Base-by-base conservation (phyloP, 345 rosid species). In the Isatis tinctoria region DNA sequence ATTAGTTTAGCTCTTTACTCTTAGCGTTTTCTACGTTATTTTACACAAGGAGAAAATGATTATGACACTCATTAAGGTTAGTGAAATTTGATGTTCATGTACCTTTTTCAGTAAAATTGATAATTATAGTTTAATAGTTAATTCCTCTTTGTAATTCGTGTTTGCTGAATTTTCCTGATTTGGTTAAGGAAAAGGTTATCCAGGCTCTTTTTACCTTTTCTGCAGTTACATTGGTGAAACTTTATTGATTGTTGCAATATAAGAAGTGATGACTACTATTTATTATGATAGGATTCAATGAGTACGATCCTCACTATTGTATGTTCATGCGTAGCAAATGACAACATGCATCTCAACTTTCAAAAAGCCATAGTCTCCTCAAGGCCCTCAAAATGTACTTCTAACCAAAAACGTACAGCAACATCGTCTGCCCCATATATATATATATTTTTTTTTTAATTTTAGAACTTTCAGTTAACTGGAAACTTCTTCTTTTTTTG, bases 281-380 rank as follows among this genome's bases (percentile, higher is more conserved):
- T 39, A 39, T 22, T 47, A 47, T 3, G 57, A 8, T 32, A 65
- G 13, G 10, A n/a, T 48, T 12, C 27, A 33, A 48, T 20, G 45
- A 65, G 58, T 67, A 67, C 49, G 24, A 57, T 51, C 47, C 27
- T 52, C 47, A 53, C 51, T 27, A 53, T 12, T 54, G 41, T 63
- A 68, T 68, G 32, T 13, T 56, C 64, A 69, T 41, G 73, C 30
- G 20, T 28, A 68, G 26, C 64, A 69, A 54, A 12, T 56, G 73
- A 39, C 6, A 20, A 48, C n/a, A 67, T 5, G 26, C 24, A 22
- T 22, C 28, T 26, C 41, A 53, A 40, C 48, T n/a, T 52, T 5
- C 4, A 22, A 54, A 64, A 40, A 16, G 20, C 51, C 18, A 2
- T 27, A 53, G 62, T 28, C 7, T 22, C 24, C 24, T 22, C 24